Evolutionary conservation across 768 basidiomycete species (phyloP).

Genomic region (Mycena rebaudengoi): DNA sequence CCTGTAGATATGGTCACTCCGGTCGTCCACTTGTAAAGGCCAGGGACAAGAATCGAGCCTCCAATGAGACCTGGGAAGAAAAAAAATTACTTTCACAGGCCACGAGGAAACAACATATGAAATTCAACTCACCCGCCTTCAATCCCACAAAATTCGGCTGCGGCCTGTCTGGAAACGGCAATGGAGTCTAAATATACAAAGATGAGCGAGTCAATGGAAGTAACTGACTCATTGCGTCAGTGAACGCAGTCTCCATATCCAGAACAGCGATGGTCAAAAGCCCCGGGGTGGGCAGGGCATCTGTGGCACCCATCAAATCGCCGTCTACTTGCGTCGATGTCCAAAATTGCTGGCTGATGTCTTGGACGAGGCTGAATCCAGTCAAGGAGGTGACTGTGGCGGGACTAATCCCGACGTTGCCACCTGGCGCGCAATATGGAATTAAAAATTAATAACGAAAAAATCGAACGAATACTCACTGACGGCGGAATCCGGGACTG

Average conservation of each 20-base stretch:
- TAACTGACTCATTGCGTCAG: not conserved
- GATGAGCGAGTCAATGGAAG: not conserved
- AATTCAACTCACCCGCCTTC: not conserved
- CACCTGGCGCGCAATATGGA: not conserved
- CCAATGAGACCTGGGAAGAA: not conserved
- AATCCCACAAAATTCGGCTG: not conserved
- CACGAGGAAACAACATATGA: too few species aligned
- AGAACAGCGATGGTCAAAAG: not conserved
- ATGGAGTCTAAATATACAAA: too few species aligned
- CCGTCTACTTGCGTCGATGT: not conserved
- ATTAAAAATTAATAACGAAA: not conserved
- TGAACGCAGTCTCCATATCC: not conserved
- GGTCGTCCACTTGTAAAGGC: not conserved
- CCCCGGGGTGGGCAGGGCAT: not conserved
- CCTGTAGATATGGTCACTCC: too few species aligned
- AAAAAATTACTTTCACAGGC: not conserved
- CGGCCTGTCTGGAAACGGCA: not conserved
- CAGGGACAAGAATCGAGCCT: not conserved
- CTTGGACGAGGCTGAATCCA: not conserved
- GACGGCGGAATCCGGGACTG: not conserved
- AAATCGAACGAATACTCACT: not conserved
- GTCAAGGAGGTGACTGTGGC: not conserved
- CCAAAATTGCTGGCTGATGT: not conserved
- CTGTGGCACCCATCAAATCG: not conserved
- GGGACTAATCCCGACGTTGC: not conserved